These are phyloP conservation scores for Candida anutae DNA, from an alignment of 1,139 yeast genomes.

Conservation along the genomic window DNA sequence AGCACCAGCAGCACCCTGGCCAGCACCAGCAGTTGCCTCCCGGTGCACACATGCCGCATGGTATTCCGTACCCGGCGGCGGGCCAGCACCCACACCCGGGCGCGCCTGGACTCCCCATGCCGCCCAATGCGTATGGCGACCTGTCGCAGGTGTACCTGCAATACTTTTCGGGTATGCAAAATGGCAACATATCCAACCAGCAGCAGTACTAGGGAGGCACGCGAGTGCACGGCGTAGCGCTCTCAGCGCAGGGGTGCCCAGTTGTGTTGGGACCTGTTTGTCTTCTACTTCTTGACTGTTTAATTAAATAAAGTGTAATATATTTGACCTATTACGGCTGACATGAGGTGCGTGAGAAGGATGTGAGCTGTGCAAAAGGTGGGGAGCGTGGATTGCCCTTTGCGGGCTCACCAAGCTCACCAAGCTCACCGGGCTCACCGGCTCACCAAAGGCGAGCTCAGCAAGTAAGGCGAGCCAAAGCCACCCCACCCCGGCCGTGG, in stretches of 20 bases:
- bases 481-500: too few species aligned
- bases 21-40: conserved; percentile 36
- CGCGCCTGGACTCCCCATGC: conserved; percentile 31
- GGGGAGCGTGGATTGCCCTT: too few species aligned
- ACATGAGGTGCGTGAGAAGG: background rate
- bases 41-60: conserved; percentile 39
- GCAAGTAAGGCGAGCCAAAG: too few species aligned
- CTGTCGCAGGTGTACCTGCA: conserved; percentile 46
- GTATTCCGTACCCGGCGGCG: conserved; percentile 36
- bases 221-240: too few species aligned
- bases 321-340: background rate
- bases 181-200: conserved; percentile 39
- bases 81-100: conserved; percentile 21
- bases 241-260: too few species aligned
- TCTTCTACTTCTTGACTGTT: background rate
- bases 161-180: conserved; percentile 51
- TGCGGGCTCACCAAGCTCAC: too few species aligned
- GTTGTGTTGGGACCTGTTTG: too few species aligned
- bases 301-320: background rate
- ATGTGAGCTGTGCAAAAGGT: background rate
- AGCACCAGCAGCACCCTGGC: conserved; percentile 23
- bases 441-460: too few species aligned
- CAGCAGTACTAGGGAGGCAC: conserved; percentile 32
- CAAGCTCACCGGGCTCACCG: too few species aligned
- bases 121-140: conserved; percentile 37